Base-by-base conservation (phyloP, 2,329 filamentous ascomycete genomes). In the Exophiala sideris region DNA sequence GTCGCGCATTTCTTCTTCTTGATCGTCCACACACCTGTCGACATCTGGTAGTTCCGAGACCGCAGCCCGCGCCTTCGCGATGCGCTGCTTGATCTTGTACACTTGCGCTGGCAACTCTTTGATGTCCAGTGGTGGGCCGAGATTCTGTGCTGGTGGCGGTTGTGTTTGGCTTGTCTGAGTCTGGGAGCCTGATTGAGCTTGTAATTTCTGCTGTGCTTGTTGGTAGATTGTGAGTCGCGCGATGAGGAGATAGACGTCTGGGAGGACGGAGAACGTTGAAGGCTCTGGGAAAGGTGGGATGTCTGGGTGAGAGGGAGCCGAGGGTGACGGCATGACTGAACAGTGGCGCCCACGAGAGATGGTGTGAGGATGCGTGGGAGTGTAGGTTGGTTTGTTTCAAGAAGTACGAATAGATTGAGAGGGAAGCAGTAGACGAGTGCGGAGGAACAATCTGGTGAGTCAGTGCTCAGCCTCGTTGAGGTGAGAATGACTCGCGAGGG, bases 41-140 rank as follows among this genome's bases (percentile, higher is more conserved):
- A 75, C 65, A 58, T 77, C 75, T 8, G 74, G 73, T 36, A 78
- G 60, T n/a, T 38, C 46, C 45, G 71, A 68, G 9, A 77, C 68
- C 9, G 73, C 70, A 2, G 63, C 79, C 46, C 88, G 79, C 46
- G 91, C 91, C 62, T 86, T 86, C 69, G 91, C 87, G 54, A 97
- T 81, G 71, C 89, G 89, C 71, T 91, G 85, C 71, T 89, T 91
- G 64, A 96, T 78, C 34, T 82, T 80, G 66, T 90, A 88, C 1
- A 89, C 88, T 34, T 89, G 89, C 2, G 84, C 81, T 2, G 87
- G 84, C 12, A 97, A 81, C 63, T 95, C 87, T 69, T 95, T 95
- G 58, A 82, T 77, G 57, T 84, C 79, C 42, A 86, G 72, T 14
- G 77, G 71, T 16, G 48, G 40, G 21, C 42, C 50, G 44, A 21